phyloP scores from a whole-genome alignment of 2,329 filamentous ascomycete species.

The Sclerotinia glacialis region DNA sequence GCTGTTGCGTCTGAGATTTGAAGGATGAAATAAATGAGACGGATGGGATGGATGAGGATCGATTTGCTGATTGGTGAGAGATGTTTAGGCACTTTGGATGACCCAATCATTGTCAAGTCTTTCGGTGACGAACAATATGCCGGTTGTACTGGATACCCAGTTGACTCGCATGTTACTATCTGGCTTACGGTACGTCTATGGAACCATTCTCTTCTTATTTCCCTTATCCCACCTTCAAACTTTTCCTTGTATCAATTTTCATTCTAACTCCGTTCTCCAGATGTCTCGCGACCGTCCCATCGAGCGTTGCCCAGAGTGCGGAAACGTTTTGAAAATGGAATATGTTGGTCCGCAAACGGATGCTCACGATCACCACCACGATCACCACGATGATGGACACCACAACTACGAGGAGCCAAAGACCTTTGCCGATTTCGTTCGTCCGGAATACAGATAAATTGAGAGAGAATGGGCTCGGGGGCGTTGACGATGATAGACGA shows the following conservation, averaged over 20 bases:
- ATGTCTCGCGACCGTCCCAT: conserved; percentile 85
- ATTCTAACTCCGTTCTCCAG: conserved; percentile 44
- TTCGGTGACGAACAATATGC: conserved; percentile 95
- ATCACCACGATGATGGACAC: conserved; percentile 49
- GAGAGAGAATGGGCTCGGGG: neutral
- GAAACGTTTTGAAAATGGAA: conserved; percentile 96
- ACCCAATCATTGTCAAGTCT: conserved; percentile 88
- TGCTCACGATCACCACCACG: conserved; percentile 56
- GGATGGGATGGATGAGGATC: neutral
- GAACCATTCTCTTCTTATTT: neutral
- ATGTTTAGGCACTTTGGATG: conserved; percentile 72
- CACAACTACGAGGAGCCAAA: conserved; percentile 76
- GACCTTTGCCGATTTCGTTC: conserved; percentile 94
- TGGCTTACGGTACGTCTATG: conserved; percentile 73
- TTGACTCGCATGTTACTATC: conserved; percentile 83
- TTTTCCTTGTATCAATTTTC: neutral
- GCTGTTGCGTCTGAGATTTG: neutral
- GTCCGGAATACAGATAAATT: conserved; percentile 83
- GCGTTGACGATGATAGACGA: neutral
- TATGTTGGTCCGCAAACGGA: conserved; percentile 79
- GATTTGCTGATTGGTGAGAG: conserved; percentile 24
- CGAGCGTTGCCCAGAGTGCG: conserved; percentile 95
- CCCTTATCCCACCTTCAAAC: neutral
- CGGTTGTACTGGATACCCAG: conserved; percentile 92
- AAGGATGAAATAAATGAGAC: neutral